These are phyloP conservation scores for Hyaloperonospora arabidopsidis DNA, from an alignment of 352 stramenopile species.

Conservation along the genomic window DNA sequence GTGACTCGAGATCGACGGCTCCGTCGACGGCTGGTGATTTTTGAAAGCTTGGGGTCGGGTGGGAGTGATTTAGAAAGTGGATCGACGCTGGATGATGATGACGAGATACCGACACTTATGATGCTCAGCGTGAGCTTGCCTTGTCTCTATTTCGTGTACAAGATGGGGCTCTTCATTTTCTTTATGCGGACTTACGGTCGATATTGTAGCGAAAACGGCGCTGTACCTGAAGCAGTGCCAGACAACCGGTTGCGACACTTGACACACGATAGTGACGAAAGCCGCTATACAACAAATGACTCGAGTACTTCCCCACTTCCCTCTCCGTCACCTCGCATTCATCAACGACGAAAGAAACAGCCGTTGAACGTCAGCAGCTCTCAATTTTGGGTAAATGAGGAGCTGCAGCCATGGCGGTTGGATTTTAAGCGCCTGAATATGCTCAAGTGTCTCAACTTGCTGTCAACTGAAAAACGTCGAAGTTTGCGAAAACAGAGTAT, in stretches of 20 bases:
- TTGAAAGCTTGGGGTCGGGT: neutral
- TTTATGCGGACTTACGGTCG: conserved; percentile 27
- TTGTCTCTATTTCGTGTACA: conserved; percentile 37
- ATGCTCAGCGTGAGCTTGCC: conserved; percentile 27
- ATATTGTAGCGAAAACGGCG: conserved; percentile 3
- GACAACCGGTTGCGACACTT: neutral
- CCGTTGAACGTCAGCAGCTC: conserved; percentile 26
- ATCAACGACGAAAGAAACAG: conserved; percentile 19
- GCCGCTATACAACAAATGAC: conserved; percentile 21
- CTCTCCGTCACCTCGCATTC: conserved; percentile 10
- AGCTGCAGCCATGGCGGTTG: conserved; percentile 55
- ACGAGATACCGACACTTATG: conserved; percentile 27
- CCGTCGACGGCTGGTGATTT: conserved; percentile 11
- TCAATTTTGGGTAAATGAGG: conserved; percentile 63
- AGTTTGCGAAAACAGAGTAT: conserved; percentile 30
- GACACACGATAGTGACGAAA: conserved; percentile 16
- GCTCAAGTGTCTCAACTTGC: conserved; percentile 45
- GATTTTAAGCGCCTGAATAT: conserved; percentile 58
- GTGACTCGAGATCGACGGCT: conserved; percentile 13
- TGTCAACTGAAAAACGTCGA: conserved; percentile 39
- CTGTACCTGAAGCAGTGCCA: neutral
- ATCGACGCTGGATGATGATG: conserved; percentile 1
- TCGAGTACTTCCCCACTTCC: conserved; percentile 24
- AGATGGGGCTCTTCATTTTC: conserved; percentile 31
- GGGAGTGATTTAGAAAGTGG: conserved; percentile 6